Evolutionary conservation across 1,139 yeast species (phyloP), one percentile per base, ranked within the genome.

Genomic region (Yamadazyma jaroonii): DNA sequence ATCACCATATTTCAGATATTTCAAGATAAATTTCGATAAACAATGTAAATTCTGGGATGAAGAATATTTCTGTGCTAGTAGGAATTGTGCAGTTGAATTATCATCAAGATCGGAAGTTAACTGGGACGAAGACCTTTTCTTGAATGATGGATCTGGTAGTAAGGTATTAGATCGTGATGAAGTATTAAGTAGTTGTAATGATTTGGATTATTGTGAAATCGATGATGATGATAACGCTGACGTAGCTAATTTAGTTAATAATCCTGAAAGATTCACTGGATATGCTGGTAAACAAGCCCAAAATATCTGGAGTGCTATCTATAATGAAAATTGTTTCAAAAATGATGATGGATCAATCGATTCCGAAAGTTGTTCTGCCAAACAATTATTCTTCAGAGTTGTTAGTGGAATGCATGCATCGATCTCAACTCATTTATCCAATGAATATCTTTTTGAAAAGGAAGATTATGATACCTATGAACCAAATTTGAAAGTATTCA

Each of bases 211-310:
- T 53, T 76, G 82, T 47, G 77, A 77, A 44, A 75, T 81, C 13
- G 86, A 81, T 45, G 85, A 79, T 43, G 84, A 62, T 42, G 68
- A 59, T 58, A 50, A 73, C 52, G 61, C 96, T 39, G 97, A 88
- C 4, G 84, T 84, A 53, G 95, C 92, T 21, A 88, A 90, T 53
- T 73, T 94, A 42, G 71, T 83, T 20, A 87, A 85, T 41, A 94
- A 94, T 54, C 97, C 96, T 1, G 99, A 94, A 62, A 73, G 98
- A 53, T 94, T 87, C 63, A 94, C 98, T 1, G 98, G 98, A 0
- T 94, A 94, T 57, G 85, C 90, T 31, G 98, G 98, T 25, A 78
- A 82, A 38, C 96, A 92, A 54, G 88, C 96, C 17, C 80, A 83
- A 49, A 90, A 84, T 56, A 87, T 94, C 36, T 94, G 99, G 99